Percentiles rank a stretch among this genome's conserved stretches.
Evolutionary conservation across 805 yeast species (phyloP).

Genomic region (Lachancea thermotolerans): DNA sequence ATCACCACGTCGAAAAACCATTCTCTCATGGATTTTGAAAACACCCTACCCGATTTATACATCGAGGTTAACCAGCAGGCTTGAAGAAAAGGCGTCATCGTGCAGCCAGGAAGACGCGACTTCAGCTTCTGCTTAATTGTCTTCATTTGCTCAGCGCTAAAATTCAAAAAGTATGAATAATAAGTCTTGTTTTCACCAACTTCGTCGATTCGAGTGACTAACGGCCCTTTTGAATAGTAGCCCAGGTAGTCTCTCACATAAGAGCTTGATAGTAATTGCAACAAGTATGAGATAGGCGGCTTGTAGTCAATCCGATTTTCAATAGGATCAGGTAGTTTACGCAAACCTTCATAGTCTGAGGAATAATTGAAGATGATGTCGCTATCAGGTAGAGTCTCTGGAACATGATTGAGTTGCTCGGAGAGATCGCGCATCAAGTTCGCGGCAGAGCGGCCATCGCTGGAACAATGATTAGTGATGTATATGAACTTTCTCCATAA

Average conservation of each 20-base stretch:
- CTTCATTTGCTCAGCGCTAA: slow-evolving; percentile 8
- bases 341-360: slow-evolving; percentile 10
- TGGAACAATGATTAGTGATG: slow-evolving; percentile 23
- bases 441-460: slow-evolving; percentile 22
- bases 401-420: slow-evolving; percentile 1
- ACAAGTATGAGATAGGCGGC: slow-evolving; percentile 12
- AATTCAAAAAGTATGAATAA: slow-evolving; percentile 12
- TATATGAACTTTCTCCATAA: slow-evolving; percentile 10
- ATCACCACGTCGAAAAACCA: slow-evolving; percentile 17
- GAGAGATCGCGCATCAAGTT: slow-evolving; percentile 20
- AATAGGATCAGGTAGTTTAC: slow-evolving; percentile 19
- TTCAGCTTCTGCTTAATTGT: slow-evolving; percentile 11
- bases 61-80: slow-evolving; percentile 17
- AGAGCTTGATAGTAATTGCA: slow-evolving; percentile 11
- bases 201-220: slow-evolving; percentile 3
- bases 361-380: slow-evolving; percentile 13
- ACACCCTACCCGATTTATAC: slow-evolving; percentile 13
- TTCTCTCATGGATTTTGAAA: slow-evolving; percentile 14
- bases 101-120: slow-evolving; percentile 8
- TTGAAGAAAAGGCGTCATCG: slow-evolving; percentile 25
- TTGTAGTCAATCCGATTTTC: slow-evolving; percentile 19
- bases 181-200: slow-evolving; percentile 8
- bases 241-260: slow-evolving; percentile 11
- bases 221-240: slow-evolving; percentile 11
- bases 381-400: not conserved